A percentile compares a stretch with the other conserved stretches of the same genome.
phyloP scores from a whole-genome alignment of 495 filamentous ascomycete genomes.

The Talaromyces ruber region DNA sequence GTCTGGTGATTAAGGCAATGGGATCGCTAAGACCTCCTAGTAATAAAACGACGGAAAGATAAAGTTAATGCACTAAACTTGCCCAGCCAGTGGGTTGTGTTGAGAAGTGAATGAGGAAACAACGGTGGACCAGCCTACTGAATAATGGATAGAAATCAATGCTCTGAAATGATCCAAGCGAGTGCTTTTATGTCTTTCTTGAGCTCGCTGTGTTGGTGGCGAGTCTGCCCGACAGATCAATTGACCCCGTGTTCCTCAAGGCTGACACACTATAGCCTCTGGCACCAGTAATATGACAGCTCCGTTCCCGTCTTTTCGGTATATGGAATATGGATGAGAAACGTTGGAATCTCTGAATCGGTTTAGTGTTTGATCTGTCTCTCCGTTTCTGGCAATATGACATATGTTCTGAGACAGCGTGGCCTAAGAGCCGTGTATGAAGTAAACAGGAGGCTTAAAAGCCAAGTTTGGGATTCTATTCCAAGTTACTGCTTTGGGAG shows the following conservation, averaged over 20 bases:
- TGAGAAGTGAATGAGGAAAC: not conserved
- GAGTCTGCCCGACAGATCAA: not conserved
- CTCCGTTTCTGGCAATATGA: not conserved
- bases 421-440: not conserved
- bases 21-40: constrained; percentile 82
- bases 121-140: constrained; percentile 2
- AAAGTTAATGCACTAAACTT: not conserved
- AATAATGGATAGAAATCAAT: not conserved
- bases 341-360: not conserved
- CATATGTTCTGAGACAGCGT: not conserved
- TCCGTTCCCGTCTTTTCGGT: not conserved
- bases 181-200: constrained; percentile 4
- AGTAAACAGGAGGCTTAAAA: not conserved
- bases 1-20: constrained; percentile 31
- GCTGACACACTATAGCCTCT: constrained; percentile 2
- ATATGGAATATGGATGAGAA: not conserved
- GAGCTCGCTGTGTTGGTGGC: not conserved
- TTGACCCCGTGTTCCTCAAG: not conserved
- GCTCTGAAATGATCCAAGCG: not conserved
- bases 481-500: not conserved
- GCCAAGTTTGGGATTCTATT: not conserved
- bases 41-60: not conserved
- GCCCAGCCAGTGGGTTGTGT: constrained; percentile 2
- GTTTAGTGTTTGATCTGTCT: not conserved
- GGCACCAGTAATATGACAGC: not conserved